Percentiles rank a stretch among this genome's conserved stretches.
Conservation (phyloP, 331 rosid genomes). For the Prunus yedoensis region DNA sequence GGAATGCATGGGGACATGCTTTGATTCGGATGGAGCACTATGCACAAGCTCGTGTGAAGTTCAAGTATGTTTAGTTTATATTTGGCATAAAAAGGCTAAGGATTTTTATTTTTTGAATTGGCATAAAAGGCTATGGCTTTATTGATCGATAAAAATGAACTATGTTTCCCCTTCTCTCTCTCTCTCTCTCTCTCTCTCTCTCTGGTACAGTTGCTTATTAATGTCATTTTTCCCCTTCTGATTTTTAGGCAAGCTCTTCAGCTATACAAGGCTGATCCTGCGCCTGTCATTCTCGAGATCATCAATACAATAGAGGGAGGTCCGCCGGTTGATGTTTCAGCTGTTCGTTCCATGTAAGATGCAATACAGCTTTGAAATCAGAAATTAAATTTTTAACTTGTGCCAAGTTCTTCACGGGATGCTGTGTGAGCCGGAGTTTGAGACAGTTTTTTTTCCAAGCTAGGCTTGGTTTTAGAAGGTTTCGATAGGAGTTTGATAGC, state of each 20-base stretch:
- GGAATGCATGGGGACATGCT: conserved; percentile 99
- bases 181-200: not conserved
- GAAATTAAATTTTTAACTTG: conserved; percentile 12
- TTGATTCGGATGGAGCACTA: conserved; percentile 97
- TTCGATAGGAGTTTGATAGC: not conserved
- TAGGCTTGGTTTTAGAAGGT: not conserved
- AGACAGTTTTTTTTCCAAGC: conserved; percentile 6
- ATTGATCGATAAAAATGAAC: not conserved
- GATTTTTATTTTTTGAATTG: conserved; percentile 1
- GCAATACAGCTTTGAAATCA: conserved; percentile 29
- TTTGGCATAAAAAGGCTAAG: conserved; percentile 11
- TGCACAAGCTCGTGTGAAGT: conserved; percentile 95
- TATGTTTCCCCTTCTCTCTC: not conserved
- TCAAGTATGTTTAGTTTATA: conserved; percentile 61
- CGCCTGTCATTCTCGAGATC: conserved; percentile 79
- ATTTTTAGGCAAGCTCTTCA: conserved; percentile 96
- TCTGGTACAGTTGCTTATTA: conserved; percentile 6
- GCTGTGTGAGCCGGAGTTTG: conserved; percentile 19
- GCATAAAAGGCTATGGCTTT: not conserved
- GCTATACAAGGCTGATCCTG: conserved; percentile 79
- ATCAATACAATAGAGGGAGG: conserved; percentile 93
- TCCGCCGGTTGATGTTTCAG: conserved; percentile 94
- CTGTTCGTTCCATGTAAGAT: conserved; percentile 97
- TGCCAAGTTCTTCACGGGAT: conserved; percentile 1
- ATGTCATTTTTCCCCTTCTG: conserved; percentile 16